These are phyloP conservation scores for Apiospora kogelbergensis DNA, from an alignment of 2,329 filamentous ascomycete species.

Conservation along the genomic window DNA sequence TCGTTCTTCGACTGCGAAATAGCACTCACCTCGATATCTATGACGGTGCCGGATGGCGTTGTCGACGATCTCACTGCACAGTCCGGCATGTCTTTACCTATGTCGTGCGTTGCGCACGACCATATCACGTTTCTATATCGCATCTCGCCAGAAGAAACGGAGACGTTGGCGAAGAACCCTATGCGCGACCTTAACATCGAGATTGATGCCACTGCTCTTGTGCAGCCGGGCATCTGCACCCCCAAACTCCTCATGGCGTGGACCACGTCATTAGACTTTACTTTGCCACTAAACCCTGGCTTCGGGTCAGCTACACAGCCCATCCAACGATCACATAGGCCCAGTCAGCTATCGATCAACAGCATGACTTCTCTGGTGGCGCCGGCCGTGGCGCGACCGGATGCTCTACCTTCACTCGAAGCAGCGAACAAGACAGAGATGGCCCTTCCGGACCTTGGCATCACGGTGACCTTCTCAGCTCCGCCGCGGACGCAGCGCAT, in stretches of 20 bases:
- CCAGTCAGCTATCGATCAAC: slow-evolving; percentile 64
- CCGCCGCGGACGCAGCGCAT: slow-evolving; percentile 50
- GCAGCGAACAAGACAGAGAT: slow-evolving; percentile 48
- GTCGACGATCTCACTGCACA: slow-evolving; percentile 58
- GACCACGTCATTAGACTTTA: slow-evolving; percentile 70
- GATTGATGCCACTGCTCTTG: slow-evolving; percentile 58
- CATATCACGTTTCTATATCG: slow-evolving; percentile 75
- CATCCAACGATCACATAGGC: slow-evolving; percentile 62
- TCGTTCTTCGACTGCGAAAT: slow-evolving; percentile 67
- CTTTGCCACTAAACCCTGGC: slow-evolving; percentile 61
- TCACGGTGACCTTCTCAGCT: slow-evolving; percentile 73
- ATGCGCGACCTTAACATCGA: slow-evolving; percentile 57
- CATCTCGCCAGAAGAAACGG: slow-evolving; percentile 53
- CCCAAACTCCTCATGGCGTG: slow-evolving; percentile 66
- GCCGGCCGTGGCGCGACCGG: slow-evolving; percentile 57
- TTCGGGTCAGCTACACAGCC: slow-evolving; percentile 57
- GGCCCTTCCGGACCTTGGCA: slow-evolving; percentile 60
- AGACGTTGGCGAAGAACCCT: slow-evolving; percentile 44
- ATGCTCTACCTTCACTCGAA: slow-evolving; percentile 60
- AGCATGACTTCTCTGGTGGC: slow-evolving; percentile 56
- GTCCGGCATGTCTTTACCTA: slow-evolving; percentile 52
- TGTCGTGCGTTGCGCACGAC: slow-evolving; percentile 68
- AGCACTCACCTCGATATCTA: slow-evolving; percentile 57
- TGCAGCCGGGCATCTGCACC: slow-evolving; percentile 56
- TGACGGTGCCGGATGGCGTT: slow-evolving; percentile 57